Base-by-base conservation (phyloP, 2,329 filamentous ascomycete genomes). In the Mycosphaerella sp. region DNA sequence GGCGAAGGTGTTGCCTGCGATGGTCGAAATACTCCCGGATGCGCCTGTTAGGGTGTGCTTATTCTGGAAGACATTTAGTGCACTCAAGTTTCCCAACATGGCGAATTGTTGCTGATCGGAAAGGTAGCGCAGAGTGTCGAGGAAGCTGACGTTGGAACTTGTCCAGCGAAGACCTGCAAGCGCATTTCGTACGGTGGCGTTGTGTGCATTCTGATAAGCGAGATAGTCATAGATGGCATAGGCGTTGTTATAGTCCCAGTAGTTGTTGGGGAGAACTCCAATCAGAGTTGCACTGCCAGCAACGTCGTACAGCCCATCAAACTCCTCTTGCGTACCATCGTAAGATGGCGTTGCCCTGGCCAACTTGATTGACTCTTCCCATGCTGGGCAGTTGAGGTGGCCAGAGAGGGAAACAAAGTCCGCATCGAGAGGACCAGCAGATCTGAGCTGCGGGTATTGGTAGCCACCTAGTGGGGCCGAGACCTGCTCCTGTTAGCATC, bases 211-310 rank as follows among this genome's bases (percentile, higher is more conserved):
- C 39, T 75, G 71, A 64, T 83, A 83, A 32, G 75, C 73, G 43
- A 83, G 66, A 60, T 78, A 82, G 56, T 84, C 79, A 51, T 74
- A 79, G 56, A 84, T 78, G 10, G 72, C 63, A 56, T 76, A 74
- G 2, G 80, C 80, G 53, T 81, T 78, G 8, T 64, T 66, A 62
- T 80, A 82, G 51, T 73, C 73, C 48, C 74, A 78, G 10, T 62
- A 65, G 2, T 65, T 61, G 40, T 63, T 57, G 9, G 67, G 61
- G 17, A 79, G 68, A 31, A 74, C 64, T 1, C 70, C 74, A 2
- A 70, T 65, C 17, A 82, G 69, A 46, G 74, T 70, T 8, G 71
- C 65, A 21, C 64, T 54, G 51, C 76, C 72, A 21, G 83, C 62
- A 2, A 62, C 62, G 14, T 70, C 53, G 57, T 83, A 84, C 48